Conservation (phyloP, 2,329 filamentous ascomycete genomes). For the Ceratocystis harringtonii region DNA sequence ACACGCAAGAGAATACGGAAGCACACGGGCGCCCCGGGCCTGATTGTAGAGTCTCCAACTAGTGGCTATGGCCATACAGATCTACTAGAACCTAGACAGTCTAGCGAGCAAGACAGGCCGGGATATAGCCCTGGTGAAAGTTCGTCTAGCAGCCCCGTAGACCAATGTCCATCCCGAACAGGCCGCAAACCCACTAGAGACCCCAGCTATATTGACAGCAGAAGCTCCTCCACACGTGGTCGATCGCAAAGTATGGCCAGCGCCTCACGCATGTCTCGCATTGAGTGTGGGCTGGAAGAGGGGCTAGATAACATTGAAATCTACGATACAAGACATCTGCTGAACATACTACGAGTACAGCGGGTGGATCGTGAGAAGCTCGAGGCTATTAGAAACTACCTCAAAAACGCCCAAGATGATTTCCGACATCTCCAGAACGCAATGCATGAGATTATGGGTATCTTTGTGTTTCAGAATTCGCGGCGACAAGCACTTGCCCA, state of each 20-base stretch:
- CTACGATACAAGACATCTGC: conserved; percentile 50
- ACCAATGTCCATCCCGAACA: conserved; percentile 2
- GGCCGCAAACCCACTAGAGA: neutral
- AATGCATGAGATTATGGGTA: conserved; percentile 73
- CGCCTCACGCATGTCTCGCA: conserved; percentile 25
- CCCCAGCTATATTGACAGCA: neutral
- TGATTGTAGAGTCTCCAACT: conserved; percentile 4
- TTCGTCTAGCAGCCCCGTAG: neutral
- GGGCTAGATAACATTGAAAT: conserved; percentile 34
- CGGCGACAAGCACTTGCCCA: conserved; percentile 59
- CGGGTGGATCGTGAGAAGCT: conserved; percentile 86
- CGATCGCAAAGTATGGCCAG: conserved; percentile 12
- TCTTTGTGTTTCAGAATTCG: conserved; percentile 82
- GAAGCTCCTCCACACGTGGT: neutral
- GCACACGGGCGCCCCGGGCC: conserved; percentile 28
- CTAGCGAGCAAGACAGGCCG: neutral
- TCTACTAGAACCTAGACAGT: neutral
- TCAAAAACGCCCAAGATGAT: conserved; percentile 47
- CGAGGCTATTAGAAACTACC: conserved; percentile 65
- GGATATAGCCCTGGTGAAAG: neutral
- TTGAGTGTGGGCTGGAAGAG: conserved; percentile 35
- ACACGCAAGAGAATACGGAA: conserved; percentile 59
- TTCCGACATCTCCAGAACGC: conserved; percentile 57
- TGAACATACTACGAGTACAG: conserved; percentile 50
- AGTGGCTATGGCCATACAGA: conserved; percentile 2